A percentile compares a stretch with the other conserved stretches of the same genome.
Conservation (phyloP, 495 filamentous ascomycete genomes). For the Amphirosellinia nigrospora region DNA sequence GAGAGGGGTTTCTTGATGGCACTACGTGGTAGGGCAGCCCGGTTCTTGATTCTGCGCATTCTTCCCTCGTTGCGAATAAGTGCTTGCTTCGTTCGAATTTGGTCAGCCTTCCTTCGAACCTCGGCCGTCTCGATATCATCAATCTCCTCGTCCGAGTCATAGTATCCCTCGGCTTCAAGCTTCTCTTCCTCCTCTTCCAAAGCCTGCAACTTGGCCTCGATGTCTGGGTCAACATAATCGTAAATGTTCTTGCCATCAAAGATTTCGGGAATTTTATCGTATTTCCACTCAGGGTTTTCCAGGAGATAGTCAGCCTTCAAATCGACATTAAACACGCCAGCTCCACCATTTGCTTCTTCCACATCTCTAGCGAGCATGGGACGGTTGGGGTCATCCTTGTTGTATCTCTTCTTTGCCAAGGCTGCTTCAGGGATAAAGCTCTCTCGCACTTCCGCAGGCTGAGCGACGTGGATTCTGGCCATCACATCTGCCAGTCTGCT, state of each 20-base stretch:
- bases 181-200: conserved; percentile 95
- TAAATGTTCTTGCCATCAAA: conserved; percentile 95
- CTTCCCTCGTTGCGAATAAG: conserved; percentile 89
- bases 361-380: conserved; percentile 81
- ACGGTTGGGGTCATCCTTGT: conserved; percentile 84
- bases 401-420: conserved; percentile 81
- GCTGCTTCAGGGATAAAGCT: conserved; percentile 88
- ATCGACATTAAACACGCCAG: conserved; percentile 94
- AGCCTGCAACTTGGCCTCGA: conserved; percentile 86
- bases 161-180: conserved; percentile 66
- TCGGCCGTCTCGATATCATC: conserved; percentile 88
- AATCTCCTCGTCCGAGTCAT: conserved; percentile 60
- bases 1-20: conserved; percentile 76
- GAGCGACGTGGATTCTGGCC: conserved; percentile 91
- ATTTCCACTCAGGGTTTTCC: conserved; percentile 87
- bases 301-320: conserved; percentile 85
- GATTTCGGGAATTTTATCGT: conserved; percentile 93
- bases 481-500: conserved; percentile 87
- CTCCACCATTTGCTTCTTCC: conserved; percentile 90
- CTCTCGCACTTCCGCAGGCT: conserved; percentile 80
- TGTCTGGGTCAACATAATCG: conserved; percentile 96
- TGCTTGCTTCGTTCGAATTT: conserved; percentile 89
- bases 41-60: conserved; percentile 93
- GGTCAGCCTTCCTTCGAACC: conserved; percentile 85
- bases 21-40: conserved; percentile 85